phyloP scores from a whole-genome alignment of 495 filamentous ascomycete species.

The Bombardia bombarda region DNA sequence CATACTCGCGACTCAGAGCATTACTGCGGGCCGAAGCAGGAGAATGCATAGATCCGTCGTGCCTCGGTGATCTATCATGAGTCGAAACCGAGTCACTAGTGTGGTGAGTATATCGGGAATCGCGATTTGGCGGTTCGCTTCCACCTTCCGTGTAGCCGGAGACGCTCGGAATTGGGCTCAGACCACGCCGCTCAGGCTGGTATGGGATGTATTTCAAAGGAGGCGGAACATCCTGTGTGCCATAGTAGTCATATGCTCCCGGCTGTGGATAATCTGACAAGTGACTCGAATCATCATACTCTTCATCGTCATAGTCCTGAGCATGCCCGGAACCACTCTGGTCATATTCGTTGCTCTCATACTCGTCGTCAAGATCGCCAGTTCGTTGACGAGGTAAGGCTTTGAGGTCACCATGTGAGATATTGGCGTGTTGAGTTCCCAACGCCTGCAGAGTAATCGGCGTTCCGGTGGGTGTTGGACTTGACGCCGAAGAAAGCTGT shows the following conservation, averaged over 20 bases:
- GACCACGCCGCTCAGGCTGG: slow-evolving; percentile 49
- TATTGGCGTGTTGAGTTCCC: slow-evolving; percentile 41
- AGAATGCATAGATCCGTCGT: slow-evolving; percentile 27
- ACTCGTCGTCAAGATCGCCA: slow-evolving; percentile 24
- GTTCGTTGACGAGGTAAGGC: slow-evolving; percentile 33
- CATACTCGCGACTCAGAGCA: slow-evolving; percentile 31
- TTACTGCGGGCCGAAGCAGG: slow-evolving; percentile 32
- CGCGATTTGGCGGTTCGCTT: slow-evolving; percentile 39
- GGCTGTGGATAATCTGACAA: slow-evolving; percentile 29
- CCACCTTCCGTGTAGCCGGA: slow-evolving; percentile 59
- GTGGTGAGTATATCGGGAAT: slow-evolving; percentile 40
- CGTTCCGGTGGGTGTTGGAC: slow-evolving; percentile 32
- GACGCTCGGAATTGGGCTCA: slow-evolving; percentile 85
- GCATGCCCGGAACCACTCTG: slow-evolving; percentile 25
- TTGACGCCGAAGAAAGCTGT: slow-evolving; percentile 30
- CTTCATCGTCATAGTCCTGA: slow-evolving; percentile 34
- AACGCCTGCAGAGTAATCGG: slow-evolving; percentile 32
- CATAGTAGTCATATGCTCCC: slow-evolving; percentile 41
- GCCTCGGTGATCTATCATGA: slow-evolving; percentile 24
- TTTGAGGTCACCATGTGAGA: slow-evolving; percentile 43
- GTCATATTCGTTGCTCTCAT: slow-evolving; percentile 40
- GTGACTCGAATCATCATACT: slow-evolving; percentile 27
- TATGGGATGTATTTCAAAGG: slow-evolving; percentile 51
- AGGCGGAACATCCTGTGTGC: slow-evolving; percentile 45
- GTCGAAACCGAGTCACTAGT: slow-evolving; percentile 37